Evolutionary conservation across 176 grass and related monocot genomes (phyloP), one percentile per base, ranked within the genome.

Genomic region (Eragrostis curvula): DNA sequence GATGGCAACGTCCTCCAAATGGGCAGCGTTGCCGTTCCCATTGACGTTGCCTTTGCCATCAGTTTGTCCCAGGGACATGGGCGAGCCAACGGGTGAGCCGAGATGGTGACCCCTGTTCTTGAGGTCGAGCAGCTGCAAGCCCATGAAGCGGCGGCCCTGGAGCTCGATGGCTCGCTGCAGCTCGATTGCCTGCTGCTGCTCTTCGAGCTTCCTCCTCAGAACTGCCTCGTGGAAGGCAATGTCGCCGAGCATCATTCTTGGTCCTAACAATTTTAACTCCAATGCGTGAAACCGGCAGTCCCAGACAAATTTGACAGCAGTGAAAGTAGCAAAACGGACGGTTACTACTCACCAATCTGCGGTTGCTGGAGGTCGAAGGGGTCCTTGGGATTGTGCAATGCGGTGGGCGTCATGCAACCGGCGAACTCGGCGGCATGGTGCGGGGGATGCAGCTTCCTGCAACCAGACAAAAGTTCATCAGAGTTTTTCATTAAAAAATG

Each of bases 201-300:
- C 89, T 32, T 97, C 85, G 10, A 92, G 77, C 47, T 92, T 94
- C 80, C 90, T 97, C 65, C 80, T 88, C 73, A 94, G 44, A 13
- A 92, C 88, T 11, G 80, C 78, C 66, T 94, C 95, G 28, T 87
- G 95, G 65, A 43, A 83, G 28, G 71, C 81, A 30, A 66, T 81
- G 39, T 61, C 88, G 2, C 83, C 77, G 0, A 83, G 78, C 80
- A 94, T 63, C 83, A 92, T 92, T 25, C 92, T 87, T 17, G 85
- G 59, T 11, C 88, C 95, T 97, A 44, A 48, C 14, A 63, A 49
- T 79, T 8, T 42, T 25, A 51, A 58, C 71, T 32, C 24, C 21
- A 47, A 39, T 50, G 44, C 47, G 18, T 58, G 11, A 39, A 8
- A n/a, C 56, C 71, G 52, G 7, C 40, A 10, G 27, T 66, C 41